Conservation (phyloP, 345 rosid genomes). For the Psidium guajava region DNA sequence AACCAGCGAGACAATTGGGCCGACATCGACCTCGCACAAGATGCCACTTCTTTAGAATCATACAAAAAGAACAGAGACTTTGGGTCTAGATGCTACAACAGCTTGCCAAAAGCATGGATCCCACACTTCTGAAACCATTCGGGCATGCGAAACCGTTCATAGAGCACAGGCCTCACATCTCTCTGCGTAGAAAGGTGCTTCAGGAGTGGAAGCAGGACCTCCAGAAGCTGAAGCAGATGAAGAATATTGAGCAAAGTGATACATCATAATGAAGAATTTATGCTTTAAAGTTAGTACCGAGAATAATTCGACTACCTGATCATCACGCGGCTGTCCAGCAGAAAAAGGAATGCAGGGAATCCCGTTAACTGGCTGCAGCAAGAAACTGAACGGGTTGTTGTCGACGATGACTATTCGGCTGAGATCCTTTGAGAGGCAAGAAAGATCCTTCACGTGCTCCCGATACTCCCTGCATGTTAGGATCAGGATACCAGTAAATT, state of each 20-base stretch:
- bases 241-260: not conserved
- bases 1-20: not conserved
- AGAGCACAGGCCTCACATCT: conserved; percentile 67
- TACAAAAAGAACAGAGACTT: not conserved
- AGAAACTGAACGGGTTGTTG: conserved; percentile 95
- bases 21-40: not conserved
- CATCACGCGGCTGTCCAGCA: conserved; percentile 65
- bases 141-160: conserved; percentile 79
- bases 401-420: conserved; percentile 79
- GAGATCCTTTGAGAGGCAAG: conserved; percentile 65
- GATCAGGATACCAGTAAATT: not conserved
- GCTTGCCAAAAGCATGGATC: conserved; percentile 59
- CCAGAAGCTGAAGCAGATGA: conserved; percentile 55
- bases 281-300: not conserved
- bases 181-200: conserved; percentile 74
- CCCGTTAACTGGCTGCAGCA: conserved; percentile 89
- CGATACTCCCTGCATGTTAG: conserved; percentile 44
- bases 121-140: conserved; percentile 97
- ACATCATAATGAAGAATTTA: not conserved
- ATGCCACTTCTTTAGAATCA: not conserved
- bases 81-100: conserved; percentile 1
- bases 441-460: conserved; percentile 91
- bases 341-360: conserved; percentile 95
- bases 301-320: conserved; percentile 37
- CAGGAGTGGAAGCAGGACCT: conserved; percentile 83